A percentile compares a stretch with the other conserved stretches of the same genome.
These are phyloP conservation scores for Tripterygium wilfordii DNA, from an alignment of 177 flowering plant species.

Conservation along the genomic window DNA sequence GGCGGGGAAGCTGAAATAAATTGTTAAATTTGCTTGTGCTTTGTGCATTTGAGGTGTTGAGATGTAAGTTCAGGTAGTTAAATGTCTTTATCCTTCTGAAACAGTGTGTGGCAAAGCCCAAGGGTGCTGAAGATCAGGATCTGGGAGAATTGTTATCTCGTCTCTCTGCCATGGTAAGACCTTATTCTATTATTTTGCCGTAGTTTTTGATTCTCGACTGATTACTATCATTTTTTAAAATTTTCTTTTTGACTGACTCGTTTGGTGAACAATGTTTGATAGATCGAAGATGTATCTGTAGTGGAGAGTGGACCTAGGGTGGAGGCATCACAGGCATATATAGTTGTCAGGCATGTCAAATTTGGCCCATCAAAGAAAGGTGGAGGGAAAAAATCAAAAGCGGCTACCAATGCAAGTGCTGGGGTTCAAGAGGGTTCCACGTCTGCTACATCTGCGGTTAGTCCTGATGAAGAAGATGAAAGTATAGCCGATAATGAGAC, in stretches of 20 bases:
- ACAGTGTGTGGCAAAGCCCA: slow-evolving; percentile 44
- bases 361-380: slow-evolving; percentile 59
- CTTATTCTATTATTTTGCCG: neutral
- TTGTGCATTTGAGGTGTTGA: too few species aligned
- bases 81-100: slow-evolving; percentile 4
- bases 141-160: slow-evolving; percentile 40
- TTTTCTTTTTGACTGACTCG: too few species aligned
- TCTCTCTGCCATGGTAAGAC: slow-evolving; percentile 43
- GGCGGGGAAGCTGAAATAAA: too few species aligned
- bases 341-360: too few species aligned
- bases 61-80: neutral
- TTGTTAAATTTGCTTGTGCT: too few species aligned
- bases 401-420: slow-evolving; percentile 6
- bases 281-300: slow-evolving; percentile 67
- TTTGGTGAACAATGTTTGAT: slow-evolving; percentile 7
- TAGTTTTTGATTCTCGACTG: neutral
- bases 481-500: slow-evolving; percentile 7
- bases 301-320: slow-evolving; percentile 62
- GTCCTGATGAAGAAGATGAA: too few species aligned
- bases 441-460: too few species aligned
- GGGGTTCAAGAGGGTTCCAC: too few species aligned
- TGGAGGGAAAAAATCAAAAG: slow-evolving; percentile 28
- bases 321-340: slow-evolving; percentile 49
- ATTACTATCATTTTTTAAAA: neutral
- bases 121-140: slow-evolving; percentile 39